Evolutionary conservation across 1,284 basidiomycete species (phyloP).

Genomic region (Ganoderma leucocontextum): DNA sequence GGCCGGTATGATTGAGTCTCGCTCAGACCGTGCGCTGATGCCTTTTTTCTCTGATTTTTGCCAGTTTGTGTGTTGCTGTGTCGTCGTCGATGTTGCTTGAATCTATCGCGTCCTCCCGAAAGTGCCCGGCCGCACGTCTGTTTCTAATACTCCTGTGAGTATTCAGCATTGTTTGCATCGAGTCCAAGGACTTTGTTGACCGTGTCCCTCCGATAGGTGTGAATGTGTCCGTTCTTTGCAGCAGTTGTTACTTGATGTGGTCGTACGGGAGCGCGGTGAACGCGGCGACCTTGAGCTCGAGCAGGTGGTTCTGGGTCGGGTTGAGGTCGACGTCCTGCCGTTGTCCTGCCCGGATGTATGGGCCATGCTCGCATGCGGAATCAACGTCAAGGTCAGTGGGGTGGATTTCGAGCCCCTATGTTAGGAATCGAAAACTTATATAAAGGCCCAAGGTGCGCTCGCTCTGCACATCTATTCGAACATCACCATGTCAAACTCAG

Average conservation of each 20-base stretch:
- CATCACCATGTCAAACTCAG: not conserved
- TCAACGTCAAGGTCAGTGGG: not conserved
- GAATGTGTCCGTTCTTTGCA: not conserved
- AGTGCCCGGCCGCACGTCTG: not conserved
- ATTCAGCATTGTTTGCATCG: not conserved
- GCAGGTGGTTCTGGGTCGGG: too few species aligned
- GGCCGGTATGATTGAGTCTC: constrained; percentile 38
- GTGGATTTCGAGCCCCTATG: not conserved
- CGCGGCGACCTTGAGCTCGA: too few species aligned
- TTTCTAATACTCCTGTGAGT: not conserved
- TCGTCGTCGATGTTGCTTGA: constrained; percentile 3
- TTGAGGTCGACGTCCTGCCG: too few species aligned
- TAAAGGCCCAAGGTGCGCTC: not conserved
- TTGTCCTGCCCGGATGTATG: too few species aligned
- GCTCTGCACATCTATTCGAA: not conserved
- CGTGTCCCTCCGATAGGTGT: not conserved
- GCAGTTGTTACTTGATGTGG: not conserved
- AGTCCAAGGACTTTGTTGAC: not conserved
- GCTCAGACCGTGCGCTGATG: constrained; percentile 10
- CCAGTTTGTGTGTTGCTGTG: constrained; percentile 3
- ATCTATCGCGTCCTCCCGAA: not conserved
- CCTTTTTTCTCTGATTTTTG: constrained; percentile 6
- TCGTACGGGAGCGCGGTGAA: too few species aligned
- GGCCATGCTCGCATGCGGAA: not conserved
- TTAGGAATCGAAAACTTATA: not conserved